Evolutionary conservation across 257 asterid species (phyloP), one percentile per base, ranked within the genome.

Genomic region (Eustoma russellianum): DNA sequence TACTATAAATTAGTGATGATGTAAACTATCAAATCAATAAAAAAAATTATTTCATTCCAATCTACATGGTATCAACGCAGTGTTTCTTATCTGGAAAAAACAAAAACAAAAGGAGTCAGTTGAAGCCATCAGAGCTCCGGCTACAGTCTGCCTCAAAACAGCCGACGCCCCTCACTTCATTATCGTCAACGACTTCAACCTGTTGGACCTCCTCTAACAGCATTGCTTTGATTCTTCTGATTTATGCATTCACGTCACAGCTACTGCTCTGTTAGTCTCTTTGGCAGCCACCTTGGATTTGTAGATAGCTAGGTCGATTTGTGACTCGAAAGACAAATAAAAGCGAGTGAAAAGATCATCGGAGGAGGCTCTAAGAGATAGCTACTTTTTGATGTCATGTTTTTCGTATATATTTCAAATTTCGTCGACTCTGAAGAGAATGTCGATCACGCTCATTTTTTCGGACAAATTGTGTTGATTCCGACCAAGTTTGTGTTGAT

Each of bases 161-260:
- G n/a, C n/a, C n/a, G n/a, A n/a, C n/a, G n/a, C n/a, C n/a, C n/a
- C n/a, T n/a, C n/a, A n/a, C n/a, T n/a, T n/a, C n/a, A n/a, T n/a
- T n/a, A n/a, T n/a, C n/a, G n/a, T n/a, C n/a, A n/a, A n/a, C n/a
- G n/a, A n/a, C n/a, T n/a, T n/a, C n/a, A n/a, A n/a, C n/a, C n/a
- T n/a, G n/a, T n/a, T n/a, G 96, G 40, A 87, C 74, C 64, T 84
- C 98, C 35, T 84, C 95, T 77, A 80, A 24, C 55, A 91, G 73
- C 68, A 86, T 66, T 6, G 88, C 96, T 77, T 91, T 91, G 15
- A 72, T 73, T 44, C 98, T 86, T 10, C 98, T 83, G 57, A 91
- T 75, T 80, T 91, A 96, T 4, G 98, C 94, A 41, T 84, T 75
- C 85, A 87, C 46, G 98, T 95, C 61, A 91, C 98, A 48, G 65